Base-by-base conservation (phyloP, 495 filamentous ascomycete genomes). In the Penicillium bialowiezense region DNA sequence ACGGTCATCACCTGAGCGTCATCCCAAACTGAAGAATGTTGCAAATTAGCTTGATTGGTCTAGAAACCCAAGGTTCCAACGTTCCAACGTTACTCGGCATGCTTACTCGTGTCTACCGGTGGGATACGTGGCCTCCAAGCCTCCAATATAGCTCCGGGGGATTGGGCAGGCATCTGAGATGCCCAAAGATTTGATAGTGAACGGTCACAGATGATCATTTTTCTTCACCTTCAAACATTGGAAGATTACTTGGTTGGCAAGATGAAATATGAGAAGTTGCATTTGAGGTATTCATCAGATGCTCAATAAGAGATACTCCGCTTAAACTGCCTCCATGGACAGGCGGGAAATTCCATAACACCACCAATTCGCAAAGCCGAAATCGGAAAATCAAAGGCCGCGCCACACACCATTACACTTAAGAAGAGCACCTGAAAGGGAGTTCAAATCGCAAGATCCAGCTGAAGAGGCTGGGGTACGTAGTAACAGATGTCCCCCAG, bases 331-430 rank as follows among this genome's bases (percentile, higher is more conserved):
- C 31, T 20, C 19, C 12, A 40, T 13, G 15, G 41, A 35, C 7
- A 37, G 26, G 13, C 35, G 41, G 17, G 8, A 47, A 42, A 38
- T 46, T n/a, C 21, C 18, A 54, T 20, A 57, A 57, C 56, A 54
- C 59, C 59, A 29, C 52, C 52, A n/a, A 24, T 24, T 37, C 52
- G 39, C 38, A 15, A 43, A 45, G 17, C 19, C 12, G 41, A 32
- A 49, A 54, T 26, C 13, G 20, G 31, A 28, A 41, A 44, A 52
- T 39, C 49, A 56, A 18, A 8, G 13, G 44, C 49, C 53, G 41
- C 56, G 56, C 56, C 56, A 40, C 59, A 52, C 53, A 56, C 53
- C 59, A 38, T 35, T 51, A 57, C 46, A 51, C 33, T 35, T 53
- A 41, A 8, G 14, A 41, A 39, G 51, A 9, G 10, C 13, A 35